A percentile compares a stretch with the other conserved stretches of the same genome.
Evolutionary conservation across 768 basidiomycete genomes (phyloP).

Genomic region (Piloderma croceum): DNA sequence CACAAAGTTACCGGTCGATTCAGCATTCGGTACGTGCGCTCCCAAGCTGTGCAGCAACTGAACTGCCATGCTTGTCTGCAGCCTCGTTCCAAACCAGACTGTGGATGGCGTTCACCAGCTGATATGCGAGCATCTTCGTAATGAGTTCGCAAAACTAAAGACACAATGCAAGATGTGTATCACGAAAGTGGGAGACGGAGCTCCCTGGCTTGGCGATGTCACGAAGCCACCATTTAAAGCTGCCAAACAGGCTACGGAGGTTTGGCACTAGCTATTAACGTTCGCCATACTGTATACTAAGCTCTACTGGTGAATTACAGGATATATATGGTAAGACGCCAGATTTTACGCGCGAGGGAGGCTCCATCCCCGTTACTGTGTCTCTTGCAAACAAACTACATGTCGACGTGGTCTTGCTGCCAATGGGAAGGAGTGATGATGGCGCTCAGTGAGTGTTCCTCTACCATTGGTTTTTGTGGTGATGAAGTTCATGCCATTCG

Average conservation of each 20-base stretch:
- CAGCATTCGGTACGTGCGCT: slow-evolving; percentile 70
- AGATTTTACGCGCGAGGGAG: slow-evolving; percentile 86
- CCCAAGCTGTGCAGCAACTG: too few species aligned
- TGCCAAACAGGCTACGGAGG: slow-evolving; percentile 80
- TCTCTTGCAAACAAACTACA: slow-evolving; percentile 87
- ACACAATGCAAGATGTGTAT: slow-evolving; percentile 77
- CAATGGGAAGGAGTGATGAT: slow-evolving; percentile 93
- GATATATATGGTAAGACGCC: slow-evolving; percentile 70
- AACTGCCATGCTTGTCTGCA: too few species aligned
- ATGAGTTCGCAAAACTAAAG: slow-evolving; percentile 79
- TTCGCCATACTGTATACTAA: slow-evolving; percentile 22
- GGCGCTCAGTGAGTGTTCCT: slow-evolving; percentile 72
- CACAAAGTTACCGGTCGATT: slow-evolving; percentile 88
- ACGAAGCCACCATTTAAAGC: slow-evolving; percentile 94
- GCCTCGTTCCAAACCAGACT: slow-evolving; percentile 82
- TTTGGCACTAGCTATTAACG: slow-evolving; percentile 17
- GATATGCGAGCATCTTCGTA: slow-evolving; percentile 62
- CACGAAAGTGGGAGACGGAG: slow-evolving; percentile 74
- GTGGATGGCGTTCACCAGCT: slow-evolving; percentile 68
- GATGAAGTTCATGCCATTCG: not conserved
- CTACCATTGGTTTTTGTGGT: not conserved
- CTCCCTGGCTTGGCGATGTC: slow-evolving; percentile 82
- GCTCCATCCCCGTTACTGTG: slow-evolving; percentile 89
- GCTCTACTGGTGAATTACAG: too few species aligned
- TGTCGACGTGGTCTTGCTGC: slow-evolving; percentile 83